Evolutionary conservation across 1,284 basidiomycete genomes (phyloP), one percentile per base, ranked within the genome.

Genomic region (Puccinia coronata): DNA sequence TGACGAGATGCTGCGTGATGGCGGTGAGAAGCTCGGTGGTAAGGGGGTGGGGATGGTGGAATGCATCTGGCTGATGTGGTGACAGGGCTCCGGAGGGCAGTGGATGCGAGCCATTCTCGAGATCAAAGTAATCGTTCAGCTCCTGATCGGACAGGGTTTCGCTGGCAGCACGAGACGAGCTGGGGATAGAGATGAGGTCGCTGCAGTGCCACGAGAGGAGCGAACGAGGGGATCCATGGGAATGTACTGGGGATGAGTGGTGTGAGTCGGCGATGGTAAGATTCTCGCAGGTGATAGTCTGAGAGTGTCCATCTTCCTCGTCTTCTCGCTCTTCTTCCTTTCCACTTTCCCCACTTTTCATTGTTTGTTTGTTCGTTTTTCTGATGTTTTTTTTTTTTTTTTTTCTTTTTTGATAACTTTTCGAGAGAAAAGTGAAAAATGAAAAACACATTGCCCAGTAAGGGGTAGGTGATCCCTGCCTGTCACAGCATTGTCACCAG

Each of bases 1-100:
- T 81, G 70, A 81, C 71, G 31, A 81, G 79, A 67, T 81, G 79
- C n/a, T 53, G 51, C 2, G 70, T 72, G 49, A 72, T 18, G 3
- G 70, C 70, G 49, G 28, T 39, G 16, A 72, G 34, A 1, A 72
- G 49, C 31, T 72, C 70, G 49, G 70, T 49, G 49, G 49, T 72
- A 31, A 51, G 70, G 36, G 49, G 70, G 49, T 47, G 36, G 12
- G 8, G 39, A 20, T 47, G 69, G 69, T 72, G 70, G 11, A 41
- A n/a, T 28, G 18, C n/a, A 49, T 69, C n/a, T 28, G 67, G 23
- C 2, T 47, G 39, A 5, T 69, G 41, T 43, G 23, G 34, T 28
- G 67, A 49, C 14, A 34, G 23, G 31, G 11, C 4, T 18, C 49
- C n/a, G 11, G 28, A 25, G 47, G 31, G 47, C 25, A 23, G 49